Evolutionary conservation across 2,329 filamentous ascomycete genomes (phyloP).

Genomic region (Claviceps spartinae): DNA sequence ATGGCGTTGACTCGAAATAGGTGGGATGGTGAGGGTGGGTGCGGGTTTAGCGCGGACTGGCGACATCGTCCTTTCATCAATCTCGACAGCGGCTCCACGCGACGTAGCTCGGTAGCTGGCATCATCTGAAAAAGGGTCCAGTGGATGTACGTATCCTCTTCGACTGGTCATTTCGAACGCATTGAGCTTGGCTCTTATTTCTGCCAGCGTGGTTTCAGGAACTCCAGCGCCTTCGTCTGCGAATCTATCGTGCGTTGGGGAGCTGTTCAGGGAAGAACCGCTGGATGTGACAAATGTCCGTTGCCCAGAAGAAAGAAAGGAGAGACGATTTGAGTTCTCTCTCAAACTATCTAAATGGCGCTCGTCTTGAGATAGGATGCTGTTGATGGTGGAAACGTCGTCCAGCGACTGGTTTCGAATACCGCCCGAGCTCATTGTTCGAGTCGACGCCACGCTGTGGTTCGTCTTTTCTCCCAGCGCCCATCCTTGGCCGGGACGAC

Average conservation of each 20-base stretch:
- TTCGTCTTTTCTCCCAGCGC: neutral
- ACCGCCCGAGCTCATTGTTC: constrained; percentile 11
- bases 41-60: constrained; percentile 16
- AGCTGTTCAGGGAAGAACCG: constrained; percentile 42
- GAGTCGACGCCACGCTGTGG: constrained; percentile 6
- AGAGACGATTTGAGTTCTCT: constrained; percentile 43
- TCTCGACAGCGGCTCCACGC: neutral
- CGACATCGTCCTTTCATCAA: constrained; percentile 6
- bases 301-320: constrained; percentile 47
- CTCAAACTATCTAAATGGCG: constrained; percentile 43
- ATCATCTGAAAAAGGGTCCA: constrained; percentile 29
- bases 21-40: constrained; percentile 41
- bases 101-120: constrained; percentile 5
- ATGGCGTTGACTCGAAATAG: constrained; percentile 30
- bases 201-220: constrained; percentile 20
- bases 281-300: constrained; percentile 46
- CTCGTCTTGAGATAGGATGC: constrained; percentile 44
- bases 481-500: neutral
- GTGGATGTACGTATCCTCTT: constrained; percentile 36
- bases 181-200: constrained; percentile 35
- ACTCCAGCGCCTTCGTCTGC: constrained; percentile 14
- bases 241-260: constrained; percentile 35
- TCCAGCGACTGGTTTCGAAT: constrained; percentile 32
- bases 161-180: constrained; percentile 36
- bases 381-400: constrained; percentile 43